Percentiles rank a stretch among this genome's conserved stretches.
Conservation (phyloP, 2,329 filamentous ascomycete genomes). For the Ceratocystis colombiana region DNA sequence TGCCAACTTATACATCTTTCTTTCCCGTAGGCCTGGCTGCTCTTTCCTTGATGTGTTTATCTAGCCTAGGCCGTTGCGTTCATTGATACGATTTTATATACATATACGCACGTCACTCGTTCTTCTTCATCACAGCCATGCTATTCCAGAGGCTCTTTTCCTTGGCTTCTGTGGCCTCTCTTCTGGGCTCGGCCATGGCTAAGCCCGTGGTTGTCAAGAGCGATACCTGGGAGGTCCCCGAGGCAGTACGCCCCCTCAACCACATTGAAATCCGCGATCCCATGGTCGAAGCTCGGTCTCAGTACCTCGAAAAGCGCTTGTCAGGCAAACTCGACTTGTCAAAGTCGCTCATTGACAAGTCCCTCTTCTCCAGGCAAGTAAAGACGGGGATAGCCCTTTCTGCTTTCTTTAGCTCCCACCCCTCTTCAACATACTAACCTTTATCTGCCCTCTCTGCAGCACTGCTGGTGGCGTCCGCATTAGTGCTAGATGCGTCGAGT, state of each 20-base stretch:
- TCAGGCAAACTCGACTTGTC: slow-evolving; percentile 25
- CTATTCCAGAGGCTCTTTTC: slow-evolving; percentile 8
- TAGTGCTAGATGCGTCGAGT: slow-evolving; percentile 38
- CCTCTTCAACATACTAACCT: neutral
- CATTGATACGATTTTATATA: neutral
- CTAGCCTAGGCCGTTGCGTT: neutral
- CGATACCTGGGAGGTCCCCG: slow-evolving; percentile 19
- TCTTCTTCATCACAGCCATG: neutral
- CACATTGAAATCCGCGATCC: slow-evolving; percentile 23
- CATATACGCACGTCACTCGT: neutral
- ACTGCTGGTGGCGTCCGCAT: slow-evolving; percentile 27
- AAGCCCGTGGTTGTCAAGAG: slow-evolving; percentile 14
- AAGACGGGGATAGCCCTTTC: neutral
- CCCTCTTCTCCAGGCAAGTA: slow-evolving; percentile 10
- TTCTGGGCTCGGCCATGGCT: slow-evolving; percentile 19
- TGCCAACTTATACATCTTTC: neutral
- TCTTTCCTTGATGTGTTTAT: neutral
- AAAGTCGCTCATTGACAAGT: neutral
- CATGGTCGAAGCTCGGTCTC: slow-evolving; percentile 24
- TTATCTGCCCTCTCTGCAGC: slow-evolving; percentile 19
- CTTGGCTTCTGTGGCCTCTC: slow-evolving; percentile 6
- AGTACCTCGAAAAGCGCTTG: slow-evolving; percentile 27
- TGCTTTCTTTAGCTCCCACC: neutral
- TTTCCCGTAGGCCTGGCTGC: neutral
- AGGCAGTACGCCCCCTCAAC: slow-evolving; percentile 23